phyloP scores from a whole-genome alignment of 768 basidiomycete species.

The Serendipita vermifera region DNA sequence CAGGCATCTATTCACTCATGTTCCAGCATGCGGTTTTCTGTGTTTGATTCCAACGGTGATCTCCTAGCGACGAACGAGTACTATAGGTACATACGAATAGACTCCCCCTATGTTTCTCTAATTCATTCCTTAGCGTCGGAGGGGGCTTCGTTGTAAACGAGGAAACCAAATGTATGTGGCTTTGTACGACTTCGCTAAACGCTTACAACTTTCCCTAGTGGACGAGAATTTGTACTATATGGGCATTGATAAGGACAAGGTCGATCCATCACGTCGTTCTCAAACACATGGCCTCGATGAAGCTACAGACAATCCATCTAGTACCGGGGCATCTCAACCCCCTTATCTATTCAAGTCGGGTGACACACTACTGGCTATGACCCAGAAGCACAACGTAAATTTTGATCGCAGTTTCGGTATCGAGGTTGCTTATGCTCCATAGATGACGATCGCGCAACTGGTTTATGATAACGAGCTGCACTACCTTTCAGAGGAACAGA shows the following conservation, averaged over 20 bases:
- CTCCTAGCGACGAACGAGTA: conserved; percentile 91
- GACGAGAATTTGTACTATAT: conserved; percentile 95
- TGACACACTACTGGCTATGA: conserved; percentile 57
- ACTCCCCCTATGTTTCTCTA: background rate
- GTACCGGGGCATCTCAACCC: conserved; percentile 35
- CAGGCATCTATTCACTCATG: background rate
- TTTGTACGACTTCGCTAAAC: background rate
- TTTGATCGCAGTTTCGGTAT: conserved; percentile 11
- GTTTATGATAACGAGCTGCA: conserved; percentile 84
- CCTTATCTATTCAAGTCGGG: conserved; percentile 77
- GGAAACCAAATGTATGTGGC: conserved; percentile 61
- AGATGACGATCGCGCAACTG: conserved; percentile 91
- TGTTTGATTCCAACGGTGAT: conserved; percentile 67
- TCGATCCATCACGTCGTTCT: conserved; percentile 67
- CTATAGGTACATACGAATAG: conserved; percentile 40
- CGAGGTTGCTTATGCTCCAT: background rate
- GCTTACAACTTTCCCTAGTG: conserved; percentile 29
- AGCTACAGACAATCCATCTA: conserved; percentile 16
- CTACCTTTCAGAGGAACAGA: conserved; percentile 62
- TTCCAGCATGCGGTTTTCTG: conserved; percentile 80
- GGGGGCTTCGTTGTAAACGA: conserved; percentile 94
- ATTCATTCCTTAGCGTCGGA: conserved; percentile 46
- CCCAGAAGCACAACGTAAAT: conserved; percentile 70
- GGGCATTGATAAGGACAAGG: conserved; percentile 67
- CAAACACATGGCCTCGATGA: conserved; percentile 40